Evolutionary conservation across 192 early-diverging fungal species (phyloP).

Genomic region (Phycomyces nitens): DNA sequence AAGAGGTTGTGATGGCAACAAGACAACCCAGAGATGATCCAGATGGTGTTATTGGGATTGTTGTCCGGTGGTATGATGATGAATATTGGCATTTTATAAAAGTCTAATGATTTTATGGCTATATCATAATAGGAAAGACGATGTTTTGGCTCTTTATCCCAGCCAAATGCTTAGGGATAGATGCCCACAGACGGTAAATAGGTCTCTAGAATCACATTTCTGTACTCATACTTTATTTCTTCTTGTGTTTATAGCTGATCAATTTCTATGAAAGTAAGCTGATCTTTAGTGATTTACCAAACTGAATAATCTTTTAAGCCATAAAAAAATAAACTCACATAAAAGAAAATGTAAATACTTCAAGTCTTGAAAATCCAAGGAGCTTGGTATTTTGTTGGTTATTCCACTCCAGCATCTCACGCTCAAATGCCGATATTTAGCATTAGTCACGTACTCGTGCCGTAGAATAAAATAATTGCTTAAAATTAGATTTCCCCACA

Average conservation of each 20-base stretch:
- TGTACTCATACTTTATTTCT: neutral
- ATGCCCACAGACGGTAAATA: constrained; percentile 11
- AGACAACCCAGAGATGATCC: neutral
- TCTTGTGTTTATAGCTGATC: constrained; percentile 6
- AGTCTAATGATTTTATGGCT: no score
- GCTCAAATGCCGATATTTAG: no score
- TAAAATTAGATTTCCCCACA: no score
- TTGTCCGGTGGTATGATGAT: neutral
- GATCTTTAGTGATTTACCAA: neutral
- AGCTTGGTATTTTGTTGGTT: no score
- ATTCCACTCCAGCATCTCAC: no score
- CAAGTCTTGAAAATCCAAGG: no score
- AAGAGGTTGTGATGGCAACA: constrained; percentile 5
- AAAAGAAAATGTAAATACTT: no score
- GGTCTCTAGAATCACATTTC: neutral
- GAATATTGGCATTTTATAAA: no score
- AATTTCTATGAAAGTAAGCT: constrained; percentile 10
- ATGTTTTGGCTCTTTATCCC: neutral
- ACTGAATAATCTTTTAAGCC: no score
- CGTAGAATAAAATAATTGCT: no score
- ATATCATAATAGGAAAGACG: neutral
- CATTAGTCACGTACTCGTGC: no score
- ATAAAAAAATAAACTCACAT: no score
- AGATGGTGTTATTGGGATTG: neutral
- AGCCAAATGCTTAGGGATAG: neutral